Percentiles rank a stretch among this genome's conserved stretches.
Conservation (phyloP, 2,329 filamentous ascomycete genomes). For the Claviceps africana region DNA sequence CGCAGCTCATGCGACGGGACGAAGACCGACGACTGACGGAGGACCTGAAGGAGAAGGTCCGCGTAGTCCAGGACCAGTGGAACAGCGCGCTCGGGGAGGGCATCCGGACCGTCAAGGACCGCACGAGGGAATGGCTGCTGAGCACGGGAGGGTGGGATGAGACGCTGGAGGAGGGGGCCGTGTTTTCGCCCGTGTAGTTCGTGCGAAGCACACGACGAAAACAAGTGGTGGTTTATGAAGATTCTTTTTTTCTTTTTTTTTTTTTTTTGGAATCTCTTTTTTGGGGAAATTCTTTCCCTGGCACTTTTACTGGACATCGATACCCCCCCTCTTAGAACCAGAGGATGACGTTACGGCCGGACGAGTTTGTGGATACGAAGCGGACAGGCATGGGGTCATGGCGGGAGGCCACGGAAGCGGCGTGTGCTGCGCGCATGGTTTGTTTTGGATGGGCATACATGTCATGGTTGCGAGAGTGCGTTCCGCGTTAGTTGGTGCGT, state of each 20-base stretch:
- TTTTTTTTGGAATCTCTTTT: not conserved
- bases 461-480: too few relatives aligned
- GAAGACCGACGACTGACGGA: constrained; percentile 63
- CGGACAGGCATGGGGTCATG: not conserved
- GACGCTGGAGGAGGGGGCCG: constrained; percentile 43
- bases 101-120: constrained; percentile 57
- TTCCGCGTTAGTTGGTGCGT: too few relatives aligned
- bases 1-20: constrained; percentile 43
- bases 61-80: constrained; percentile 86
- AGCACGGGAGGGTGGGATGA: constrained; percentile 84
- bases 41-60: constrained; percentile 87
- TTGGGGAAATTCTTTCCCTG: not conserved
- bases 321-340: not conserved
- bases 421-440: not conserved
- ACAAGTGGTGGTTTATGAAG: not conserved
- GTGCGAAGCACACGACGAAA: not conserved
- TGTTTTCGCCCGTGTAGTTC: constrained; percentile 29
- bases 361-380: not conserved
- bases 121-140: constrained; percentile 59
- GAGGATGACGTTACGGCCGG: not conserved
- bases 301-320: not conserved
- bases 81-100: constrained; percentile 68
- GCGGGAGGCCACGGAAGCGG: not conserved
- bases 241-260: not conserved
- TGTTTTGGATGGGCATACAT: not conserved